A percentile compares a stretch with the other conserved stretches of the same genome.
phyloP scores from a whole-genome alignment of 1,284 basidiomycete genomes.

The Heterobasidion irregulare region DNA sequence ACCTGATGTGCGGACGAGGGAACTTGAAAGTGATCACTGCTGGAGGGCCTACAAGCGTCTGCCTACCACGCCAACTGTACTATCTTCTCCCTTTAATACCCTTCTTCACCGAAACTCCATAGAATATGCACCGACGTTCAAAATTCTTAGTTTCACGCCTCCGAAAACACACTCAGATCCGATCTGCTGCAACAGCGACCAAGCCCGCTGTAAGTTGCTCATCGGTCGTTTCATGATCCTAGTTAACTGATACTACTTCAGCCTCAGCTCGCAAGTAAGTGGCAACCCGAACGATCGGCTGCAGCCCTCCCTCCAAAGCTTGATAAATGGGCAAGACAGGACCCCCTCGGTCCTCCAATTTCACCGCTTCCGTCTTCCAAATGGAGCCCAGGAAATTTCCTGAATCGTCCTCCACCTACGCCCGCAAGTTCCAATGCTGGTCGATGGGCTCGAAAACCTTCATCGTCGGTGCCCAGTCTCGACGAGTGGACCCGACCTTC shows the following conservation, averaged over 20 bases:
- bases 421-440: too few relatives aligned
- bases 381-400: too few relatives aligned
- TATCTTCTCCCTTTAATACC: background rate
- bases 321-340: slow-evolving; percentile 10
- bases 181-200: slow-evolving; percentile 8
- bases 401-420: too few relatives aligned
- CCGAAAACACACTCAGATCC: slow-evolving; percentile 1
- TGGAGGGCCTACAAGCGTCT: background rate
- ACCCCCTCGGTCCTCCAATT: background rate
- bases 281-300: slow-evolving; percentile 1
- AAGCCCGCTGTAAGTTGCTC: slow-evolving; percentile 11
- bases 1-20: too few relatives aligned
- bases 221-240: background rate
- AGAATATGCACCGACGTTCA: slow-evolving; percentile 11
- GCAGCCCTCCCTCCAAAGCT: slow-evolving; percentile 2
- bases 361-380: too few relatives aligned
- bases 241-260: background rate
- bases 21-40: too few relatives aligned
- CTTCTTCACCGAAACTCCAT: background rate
- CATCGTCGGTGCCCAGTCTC: too few relatives aligned
- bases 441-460: too few relatives aligned
- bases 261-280: slow-evolving; percentile 4
- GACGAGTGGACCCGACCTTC: too few relatives aligned
- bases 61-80: background rate
- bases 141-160: slow-evolving; percentile 6